Conservation (phyloP, 2,329 filamentous ascomycete species). For the Fusarium goolgardi region DNA sequence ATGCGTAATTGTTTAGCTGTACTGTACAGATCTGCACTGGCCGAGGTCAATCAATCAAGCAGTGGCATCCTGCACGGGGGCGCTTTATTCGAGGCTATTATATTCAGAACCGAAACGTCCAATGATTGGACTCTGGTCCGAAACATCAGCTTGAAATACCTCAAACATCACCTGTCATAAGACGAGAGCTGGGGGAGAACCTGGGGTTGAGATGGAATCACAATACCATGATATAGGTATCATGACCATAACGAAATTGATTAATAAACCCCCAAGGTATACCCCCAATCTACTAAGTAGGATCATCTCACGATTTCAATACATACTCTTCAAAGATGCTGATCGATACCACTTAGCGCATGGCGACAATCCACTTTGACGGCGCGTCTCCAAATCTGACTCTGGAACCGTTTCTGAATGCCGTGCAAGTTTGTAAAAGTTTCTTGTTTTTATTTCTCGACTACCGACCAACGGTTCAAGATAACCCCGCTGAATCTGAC, state of each 20-base stretch:
- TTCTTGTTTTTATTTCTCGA: constrained; percentile 24
- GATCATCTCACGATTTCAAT: constrained; percentile 7
- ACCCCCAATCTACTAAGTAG: constrained; percentile 2
- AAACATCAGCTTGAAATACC: constrained; percentile 16
- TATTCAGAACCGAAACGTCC: constrained; percentile 20
- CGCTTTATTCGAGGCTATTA: constrained; percentile 17
- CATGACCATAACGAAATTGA: not conserved
- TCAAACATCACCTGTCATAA: constrained; percentile 23
- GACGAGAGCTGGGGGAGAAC: constrained; percentile 12
- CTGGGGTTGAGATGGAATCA: constrained; percentile 26
- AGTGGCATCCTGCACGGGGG: constrained; percentile 39
- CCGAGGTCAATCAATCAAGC: constrained; percentile 28
- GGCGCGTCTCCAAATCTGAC: constrained; percentile 17
- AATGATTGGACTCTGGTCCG: constrained; percentile 16
- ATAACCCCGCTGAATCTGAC: constrained; percentile 3
- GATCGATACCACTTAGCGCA: constrained; percentile 29
- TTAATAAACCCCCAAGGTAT: constrained; percentile 18
- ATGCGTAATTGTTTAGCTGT: constrained; percentile 5
- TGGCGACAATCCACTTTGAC: constrained; percentile 19
- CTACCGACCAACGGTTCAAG: not conserved
- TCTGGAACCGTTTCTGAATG: constrained; percentile 17
- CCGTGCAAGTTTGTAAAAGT: constrained; percentile 9
- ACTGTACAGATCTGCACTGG: constrained; percentile 2
- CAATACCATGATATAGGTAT: constrained; percentile 27
- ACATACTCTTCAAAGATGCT: constrained; percentile 12